Evolutionary conservation across 208 protist genomes (phyloP), one percentile per base, ranked within the genome.

Genomic region (Angomonas deanei): DNA sequence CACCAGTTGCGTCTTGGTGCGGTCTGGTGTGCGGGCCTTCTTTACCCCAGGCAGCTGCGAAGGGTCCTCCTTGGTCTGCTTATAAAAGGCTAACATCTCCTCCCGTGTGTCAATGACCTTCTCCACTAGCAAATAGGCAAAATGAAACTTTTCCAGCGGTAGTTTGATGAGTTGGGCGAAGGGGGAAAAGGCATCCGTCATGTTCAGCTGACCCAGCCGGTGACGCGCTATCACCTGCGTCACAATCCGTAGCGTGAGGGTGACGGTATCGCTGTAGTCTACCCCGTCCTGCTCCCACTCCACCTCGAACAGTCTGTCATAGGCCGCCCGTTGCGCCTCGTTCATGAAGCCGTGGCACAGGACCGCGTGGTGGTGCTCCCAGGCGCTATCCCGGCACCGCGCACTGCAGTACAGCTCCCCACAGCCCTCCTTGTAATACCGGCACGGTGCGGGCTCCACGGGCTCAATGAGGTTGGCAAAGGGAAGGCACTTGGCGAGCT

Each of bases 211-310:
- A 61, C 67, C 57, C 13, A 80, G 26, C 21, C 80, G 79, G 21
- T 71, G 65, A 17, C 67, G 69, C 8, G 61, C 72, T 2, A 88
- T 19, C 23, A 57, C 39, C 61, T 86, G 78, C 13, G 75, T 76
- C 10, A 84, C 49, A 23, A 89, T 78, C 52, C 78, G 76, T 17
- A 88, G 66, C 6, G 68, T 72, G 30, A 94, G 21, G 58, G 78
- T 81, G 0, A 78, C 78, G 0, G 88, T 89, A 61, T 94, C 84
- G 28, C 74, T 78, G 74, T 78, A 88, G 65, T 91, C 76, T 11
- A 92, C 76, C 3, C 78, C 88, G 34, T 77, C 62, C 46, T 78
- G 69, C 38, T 76, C 71, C 88, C 84, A 88, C 19, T 82, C 71
- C 48, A 68, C 66, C 10, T 62, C 17, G 27, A 81, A 38, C 36